Base-by-base conservation (phyloP, 2,329 filamentous ascomycete species). In the Penicillium sp. region DNA sequence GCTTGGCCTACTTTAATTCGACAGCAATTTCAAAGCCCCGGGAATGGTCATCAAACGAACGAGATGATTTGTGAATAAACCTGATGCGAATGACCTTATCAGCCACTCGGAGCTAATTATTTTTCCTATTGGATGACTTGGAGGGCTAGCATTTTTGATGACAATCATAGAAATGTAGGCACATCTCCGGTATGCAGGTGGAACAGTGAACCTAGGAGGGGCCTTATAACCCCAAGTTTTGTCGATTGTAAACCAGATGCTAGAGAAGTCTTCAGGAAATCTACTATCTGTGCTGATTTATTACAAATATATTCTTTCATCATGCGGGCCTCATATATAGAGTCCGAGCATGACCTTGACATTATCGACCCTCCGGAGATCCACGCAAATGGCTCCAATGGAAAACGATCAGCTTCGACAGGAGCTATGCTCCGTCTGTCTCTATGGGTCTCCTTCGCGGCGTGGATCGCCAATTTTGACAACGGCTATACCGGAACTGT, bases 401-500 rank as follows among this genome's bases (percentile, higher is more conserved):
- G 47, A 48, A 5, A 42, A 38, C 25, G 35, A 5, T 36, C 48
- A 6, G 46, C 49, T 25, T 62, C 60, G 9, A 60, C 53, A 10
- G 50, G 45, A 1, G 50, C 56, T 1, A 63, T 62, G 60, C 25
- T 63, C 13, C 60, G 61, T 1, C 35, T 63, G 5, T 57, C 61
- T 13, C 14, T 63, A 33, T 62, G 57, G 57, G 55, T 62, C 3
- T 47, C 61, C 0, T 61, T 62, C 39, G 52, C 61, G 9, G 61
- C 58, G 7, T 63, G 60, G 60, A 61, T 63, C 10, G 40, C 54
- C 10, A 65, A 63, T 33, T 65, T 65, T 30, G 63, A 65, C 44
- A 56, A 58, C 16, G 62, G 60, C 8, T 65, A 63, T 25, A 44
- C 58, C 1, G 62, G 63, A 3, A 60, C 56, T 3, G 54, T 65